These are phyloP conservation scores for Pseudozyma tsukubaensis DNA, from an alignment of 1,284 basidiomycete species.

Conservation along the genomic window DNA sequence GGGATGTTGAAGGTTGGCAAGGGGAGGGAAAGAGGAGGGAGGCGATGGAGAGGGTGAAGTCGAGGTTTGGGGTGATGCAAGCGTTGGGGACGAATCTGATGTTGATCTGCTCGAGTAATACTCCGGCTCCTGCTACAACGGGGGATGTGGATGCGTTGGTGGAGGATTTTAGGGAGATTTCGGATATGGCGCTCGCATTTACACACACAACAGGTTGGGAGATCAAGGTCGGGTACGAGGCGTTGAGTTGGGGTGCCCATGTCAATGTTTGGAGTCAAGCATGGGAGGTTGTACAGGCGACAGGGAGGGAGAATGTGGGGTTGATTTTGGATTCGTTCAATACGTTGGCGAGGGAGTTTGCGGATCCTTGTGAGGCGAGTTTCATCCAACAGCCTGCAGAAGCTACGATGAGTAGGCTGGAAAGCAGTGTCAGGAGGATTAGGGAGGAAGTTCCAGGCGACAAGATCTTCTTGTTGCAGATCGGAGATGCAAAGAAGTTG, in stretches of 20 bases:
- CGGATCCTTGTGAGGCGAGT: constrained; percentile 42
- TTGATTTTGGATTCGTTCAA: constrained; percentile 69
- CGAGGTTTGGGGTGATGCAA: constrained; percentile 51
- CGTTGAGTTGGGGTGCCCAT: constrained; percentile 51
- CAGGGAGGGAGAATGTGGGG: constrained; percentile 64
- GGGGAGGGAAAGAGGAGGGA: neutral
- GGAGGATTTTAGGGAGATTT: constrained; percentile 18
- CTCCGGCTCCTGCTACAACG: constrained; percentile 9
- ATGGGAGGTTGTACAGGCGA: constrained; percentile 58
- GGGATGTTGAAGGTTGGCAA: constrained; percentile 67
- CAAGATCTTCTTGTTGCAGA: constrained; percentile 43
- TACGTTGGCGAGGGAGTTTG: constrained; percentile 67
- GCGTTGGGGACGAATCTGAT: constrained; percentile 29
- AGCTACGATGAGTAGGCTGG: neutral
- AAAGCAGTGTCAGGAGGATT: constrained; percentile 1
- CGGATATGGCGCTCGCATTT: constrained; percentile 11
- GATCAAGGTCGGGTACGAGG: constrained; percentile 36
- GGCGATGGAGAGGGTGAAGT: constrained; percentile 27
- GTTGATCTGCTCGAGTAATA: constrained; percentile 36
- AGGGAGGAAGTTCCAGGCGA: neutral
- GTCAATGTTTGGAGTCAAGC: constrained; percentile 64
- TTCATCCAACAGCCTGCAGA: constrained; percentile 25
- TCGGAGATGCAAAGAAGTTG: constrained; percentile 32
- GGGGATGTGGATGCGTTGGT: constrained; percentile 12
- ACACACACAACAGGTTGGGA: neutral